phyloP scores from a whole-genome alignment of 192 early-diverging fungal genomes.

The Neocallimastix lanati region DNA sequence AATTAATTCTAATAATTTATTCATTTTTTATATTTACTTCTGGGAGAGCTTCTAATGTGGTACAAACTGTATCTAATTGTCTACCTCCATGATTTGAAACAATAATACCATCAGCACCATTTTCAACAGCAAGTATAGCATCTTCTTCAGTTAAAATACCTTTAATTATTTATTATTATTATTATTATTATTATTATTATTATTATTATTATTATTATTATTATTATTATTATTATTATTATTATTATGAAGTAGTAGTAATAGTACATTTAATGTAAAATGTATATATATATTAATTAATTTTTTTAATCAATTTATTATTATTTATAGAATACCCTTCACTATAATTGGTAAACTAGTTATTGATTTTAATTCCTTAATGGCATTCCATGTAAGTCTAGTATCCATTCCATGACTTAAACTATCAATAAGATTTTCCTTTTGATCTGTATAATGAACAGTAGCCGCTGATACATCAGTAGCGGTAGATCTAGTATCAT shows the following conservation, averaged over 20 bases:
- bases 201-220: neutral
- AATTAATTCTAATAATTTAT: too few relatives aligned
- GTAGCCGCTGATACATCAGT: neutral
- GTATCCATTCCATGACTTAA: neutral
- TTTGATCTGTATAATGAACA: neutral
- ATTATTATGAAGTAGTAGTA: too few relatives aligned
- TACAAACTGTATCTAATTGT: conserved; percentile 67
- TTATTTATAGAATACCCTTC: too few relatives aligned
- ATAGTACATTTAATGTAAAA: too few relatives aligned
- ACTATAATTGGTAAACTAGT: neutral
- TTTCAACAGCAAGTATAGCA: conserved; percentile 59
- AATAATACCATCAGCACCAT: conserved; percentile 67
- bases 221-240: too few relatives aligned
- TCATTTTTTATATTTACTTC: conserved; percentile 26
- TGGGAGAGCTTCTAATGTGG: conserved; percentile 70
- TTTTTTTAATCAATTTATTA: too few relatives aligned
- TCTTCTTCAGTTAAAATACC: conserved; percentile 82
- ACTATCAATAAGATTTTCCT: neutral
- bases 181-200: neutral
- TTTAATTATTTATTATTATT: conserved; percentile 32
- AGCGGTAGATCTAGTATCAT: neutral
- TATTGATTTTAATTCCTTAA: neutral
- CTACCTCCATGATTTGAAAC: conserved; percentile 94
- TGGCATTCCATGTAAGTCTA: neutral
- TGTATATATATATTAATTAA: too few relatives aligned